Evolutionary conservation across 257 asterid species (phyloP), one percentile per base, ranked within the genome.

Genomic region (Jaltomata sinuosa): DNA sequence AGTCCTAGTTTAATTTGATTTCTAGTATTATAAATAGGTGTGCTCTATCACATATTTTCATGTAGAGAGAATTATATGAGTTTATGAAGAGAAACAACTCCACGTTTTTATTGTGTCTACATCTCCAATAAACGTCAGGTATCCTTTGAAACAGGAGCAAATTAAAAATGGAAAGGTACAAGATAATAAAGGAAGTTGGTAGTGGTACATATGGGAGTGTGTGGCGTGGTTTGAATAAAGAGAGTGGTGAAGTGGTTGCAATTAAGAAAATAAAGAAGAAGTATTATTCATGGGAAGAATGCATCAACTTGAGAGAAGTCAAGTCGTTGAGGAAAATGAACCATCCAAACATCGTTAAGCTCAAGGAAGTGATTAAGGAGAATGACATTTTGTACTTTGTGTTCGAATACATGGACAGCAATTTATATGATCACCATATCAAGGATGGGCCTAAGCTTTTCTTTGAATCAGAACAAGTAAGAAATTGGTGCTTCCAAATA

Each of bases 171-270:
- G n/a, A n/a, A n/a, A 95, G 99, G 92, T 97, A 97, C 89, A 94
- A 89, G 84, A 87, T 97, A 88, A 94, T 95, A 84, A 95, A 91
- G 90, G 99, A 97, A 90, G 98, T 97, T 83, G 99, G 99, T 85
- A 95, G 88, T 89, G 99, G 98, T 88, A 94, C 99, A 53, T 97
- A 95, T 87, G 99, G 99, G 65, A 93, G 88, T 91, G 99, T 97
- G 76, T 97, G 98, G 98, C 91, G 96, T 83, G 99, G 98, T 85
- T 79, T 97, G 69, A 95, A 94, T 92, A 93, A 91, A 90, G 97
- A 93, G 85, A 90, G 95, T 90, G 97, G 98, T 84, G 99, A 97
- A 95, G 97, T 95, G 97, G 99, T 96, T 71, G 99, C 99, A 27
- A 90, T 97, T 38, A 97, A 97, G 88, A 93, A 90, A 87, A 95